Conservation (phyloP, 164 flowering plant genomes). For the Chloranthus sessilifolius region DNA sequence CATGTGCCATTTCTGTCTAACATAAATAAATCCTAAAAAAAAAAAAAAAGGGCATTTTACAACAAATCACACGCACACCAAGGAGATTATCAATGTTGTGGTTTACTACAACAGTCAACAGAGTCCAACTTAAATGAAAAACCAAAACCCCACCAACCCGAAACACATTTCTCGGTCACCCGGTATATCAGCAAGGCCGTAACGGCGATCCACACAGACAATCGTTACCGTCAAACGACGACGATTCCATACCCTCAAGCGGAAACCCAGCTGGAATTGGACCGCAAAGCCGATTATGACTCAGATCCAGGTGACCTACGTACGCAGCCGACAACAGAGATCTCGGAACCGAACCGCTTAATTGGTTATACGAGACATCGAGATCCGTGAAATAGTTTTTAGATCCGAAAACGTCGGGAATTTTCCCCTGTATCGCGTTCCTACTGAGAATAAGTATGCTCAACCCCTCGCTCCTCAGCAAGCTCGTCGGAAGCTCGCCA, state of each 20-base stretch:
- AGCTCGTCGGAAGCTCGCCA: constrained; percentile 47
- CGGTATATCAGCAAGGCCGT: constrained; percentile 34
- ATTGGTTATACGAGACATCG: constrained; percentile 53
- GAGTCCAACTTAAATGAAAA: no score
- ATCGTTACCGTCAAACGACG: constrained; percentile 57
- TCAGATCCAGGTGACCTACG: constrained; percentile 75
- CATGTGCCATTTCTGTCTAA: no score
- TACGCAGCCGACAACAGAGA: constrained; percentile 43
- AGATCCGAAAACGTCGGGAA: constrained; percentile 67
- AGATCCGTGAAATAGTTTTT: constrained; percentile 60
- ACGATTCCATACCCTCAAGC: constrained; percentile 65
- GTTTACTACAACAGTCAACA: no score
- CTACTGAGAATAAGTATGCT: constrained; percentile 55
- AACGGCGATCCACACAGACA: constrained; percentile 82
- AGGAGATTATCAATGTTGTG: no score
- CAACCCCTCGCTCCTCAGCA: constrained; percentile 37
- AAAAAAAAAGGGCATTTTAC: no score
- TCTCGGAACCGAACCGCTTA: constrained; percentile 58
- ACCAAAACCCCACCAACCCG: no score
- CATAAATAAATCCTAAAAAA: no score
- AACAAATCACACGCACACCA: no score
- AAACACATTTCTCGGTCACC: no score
- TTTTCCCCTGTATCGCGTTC: constrained; percentile 45
- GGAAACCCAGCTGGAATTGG: constrained; percentile 60
- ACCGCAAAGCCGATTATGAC: constrained; percentile 76